These are phyloP conservation scores for Spiromastix sp. DNA, from an alignment of 2,329 filamentous ascomycete species.

Conservation along the genomic window DNA sequence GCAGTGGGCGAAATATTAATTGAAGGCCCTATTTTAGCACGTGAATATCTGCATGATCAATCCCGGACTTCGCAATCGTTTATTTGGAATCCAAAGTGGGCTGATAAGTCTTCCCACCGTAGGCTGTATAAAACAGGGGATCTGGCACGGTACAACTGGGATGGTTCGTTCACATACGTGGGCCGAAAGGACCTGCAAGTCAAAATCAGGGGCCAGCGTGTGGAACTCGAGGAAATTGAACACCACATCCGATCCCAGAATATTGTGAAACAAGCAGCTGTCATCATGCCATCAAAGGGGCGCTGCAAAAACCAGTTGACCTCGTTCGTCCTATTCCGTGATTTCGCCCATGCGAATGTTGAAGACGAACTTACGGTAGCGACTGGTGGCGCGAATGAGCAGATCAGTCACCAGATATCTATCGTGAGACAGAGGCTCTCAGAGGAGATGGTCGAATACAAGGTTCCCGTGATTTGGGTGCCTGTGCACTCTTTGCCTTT, in stretches of 20 bases:
- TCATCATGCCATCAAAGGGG: no score
- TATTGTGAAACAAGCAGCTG: background rate
- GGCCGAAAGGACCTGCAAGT: conserved; percentile 72
- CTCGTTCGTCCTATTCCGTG: background rate
- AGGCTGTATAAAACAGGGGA: conserved; percentile 76
- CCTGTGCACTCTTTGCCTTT: conserved; percentile 35
- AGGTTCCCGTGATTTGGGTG: conserved; percentile 38
- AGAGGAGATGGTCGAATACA: conserved; percentile 19
- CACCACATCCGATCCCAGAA: conserved; percentile 27
- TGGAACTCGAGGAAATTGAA: conserved; percentile 82
- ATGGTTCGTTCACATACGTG: conserved; percentile 66
- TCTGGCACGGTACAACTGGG: conserved; percentile 55
- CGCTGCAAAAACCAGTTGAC: background rate
- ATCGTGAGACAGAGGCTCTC: no score
- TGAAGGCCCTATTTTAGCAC: conserved; percentile 26
- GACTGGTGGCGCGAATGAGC: no score
- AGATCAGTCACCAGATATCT: no score
- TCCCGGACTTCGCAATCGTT: conserved; percentile 24
- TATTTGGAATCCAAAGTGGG: conserved; percentile 50
- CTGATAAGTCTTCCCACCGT: conserved; percentile 48
- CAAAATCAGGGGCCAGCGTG: conserved; percentile 72
- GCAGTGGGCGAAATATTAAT: conserved; percentile 26
- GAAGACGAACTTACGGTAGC: no score
- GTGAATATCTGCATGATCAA: conserved; percentile 31
- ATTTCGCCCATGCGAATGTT: background rate